These are phyloP conservation scores for Nicotiana sylvestris DNA, from an alignment of 257 asterid genomes.

Conservation along the genomic window DNA sequence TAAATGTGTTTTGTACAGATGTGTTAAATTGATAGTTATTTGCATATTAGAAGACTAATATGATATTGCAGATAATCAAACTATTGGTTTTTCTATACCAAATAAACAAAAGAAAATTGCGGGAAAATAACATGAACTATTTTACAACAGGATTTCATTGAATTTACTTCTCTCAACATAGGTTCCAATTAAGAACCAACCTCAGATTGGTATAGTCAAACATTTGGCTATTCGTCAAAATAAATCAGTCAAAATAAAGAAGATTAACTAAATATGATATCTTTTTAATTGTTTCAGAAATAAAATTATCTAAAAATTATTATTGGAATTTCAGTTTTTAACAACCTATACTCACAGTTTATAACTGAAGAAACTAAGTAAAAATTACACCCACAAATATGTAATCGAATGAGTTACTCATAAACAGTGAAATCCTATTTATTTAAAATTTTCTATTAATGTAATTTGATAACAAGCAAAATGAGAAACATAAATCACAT, in stretches of 20 bases:
- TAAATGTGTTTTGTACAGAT: not conserved
- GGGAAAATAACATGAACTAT: not conserved
- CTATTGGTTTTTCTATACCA: not conserved
- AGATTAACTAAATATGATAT: not conserved
- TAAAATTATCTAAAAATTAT: not conserved
- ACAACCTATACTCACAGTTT: not conserved
- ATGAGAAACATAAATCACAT: not conserved
- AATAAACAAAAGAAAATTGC: not conserved
- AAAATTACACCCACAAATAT: not conserved
- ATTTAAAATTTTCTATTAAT: not conserved
- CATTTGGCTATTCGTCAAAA: not conserved
- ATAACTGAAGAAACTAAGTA: not conserved
- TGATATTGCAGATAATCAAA: not conserved
- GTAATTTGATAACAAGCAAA: not conserved
- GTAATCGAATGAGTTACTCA: not conserved
- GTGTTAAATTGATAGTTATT: not conserved
- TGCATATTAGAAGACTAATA: not conserved
- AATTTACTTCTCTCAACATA: not conserved
- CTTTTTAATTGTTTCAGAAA: not conserved
- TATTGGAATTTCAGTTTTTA: not conserved
- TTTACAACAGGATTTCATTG: not conserved
- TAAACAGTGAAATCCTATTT: not conserved
- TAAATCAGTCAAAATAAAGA: not conserved
- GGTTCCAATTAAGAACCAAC: not conserved
- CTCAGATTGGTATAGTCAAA: not conserved